Evolutionary conservation across 1,284 basidiomycete species (phyloP).

Genomic region (Fomitopsis pinicola): DNA sequence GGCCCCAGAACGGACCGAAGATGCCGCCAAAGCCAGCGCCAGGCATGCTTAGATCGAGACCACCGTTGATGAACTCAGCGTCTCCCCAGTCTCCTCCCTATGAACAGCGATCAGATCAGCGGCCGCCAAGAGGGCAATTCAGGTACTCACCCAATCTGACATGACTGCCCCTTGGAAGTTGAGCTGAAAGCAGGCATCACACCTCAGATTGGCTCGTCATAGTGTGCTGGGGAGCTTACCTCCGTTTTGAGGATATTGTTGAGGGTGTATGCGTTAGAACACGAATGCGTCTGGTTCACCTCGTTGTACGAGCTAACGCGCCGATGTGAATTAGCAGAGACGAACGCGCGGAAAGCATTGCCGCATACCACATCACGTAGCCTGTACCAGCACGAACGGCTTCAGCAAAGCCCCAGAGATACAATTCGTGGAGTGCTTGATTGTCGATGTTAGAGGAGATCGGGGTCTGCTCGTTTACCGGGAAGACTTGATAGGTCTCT

Average conservation of each 20-base stretch:
- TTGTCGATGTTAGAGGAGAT: constrained; percentile 3
- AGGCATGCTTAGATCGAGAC: constrained; percentile 48
- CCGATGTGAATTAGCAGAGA: background rate
- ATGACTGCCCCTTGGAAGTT: constrained; percentile 52
- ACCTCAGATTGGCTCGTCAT: background rate
- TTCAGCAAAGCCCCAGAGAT: background rate
- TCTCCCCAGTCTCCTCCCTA: constrained; percentile 43
- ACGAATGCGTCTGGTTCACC: constrained; percentile 65
- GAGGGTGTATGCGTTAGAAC: constrained; percentile 63
- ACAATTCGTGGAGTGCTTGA: background rate
- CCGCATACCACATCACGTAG: background rate
- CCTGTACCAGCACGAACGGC: background rate
- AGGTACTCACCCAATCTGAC: constrained; percentile 17
- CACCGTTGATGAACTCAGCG: constrained; percentile 35
- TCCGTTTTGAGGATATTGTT: constrained; percentile 75
- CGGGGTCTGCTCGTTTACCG: background rate
- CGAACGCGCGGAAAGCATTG: too few species aligned
- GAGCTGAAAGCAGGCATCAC: background rate
- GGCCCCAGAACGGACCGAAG: background rate
- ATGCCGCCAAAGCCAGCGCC: background rate
- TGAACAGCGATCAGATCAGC: background rate
- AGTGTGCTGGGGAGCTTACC: constrained; percentile 31
- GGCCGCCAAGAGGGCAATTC: background rate
- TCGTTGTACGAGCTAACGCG: background rate
- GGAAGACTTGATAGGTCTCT: background rate